These are phyloP conservation scores for Sporisorium sorghi DNA, from an alignment of 1,284 basidiomycete species.

Conservation along the genomic window DNA sequence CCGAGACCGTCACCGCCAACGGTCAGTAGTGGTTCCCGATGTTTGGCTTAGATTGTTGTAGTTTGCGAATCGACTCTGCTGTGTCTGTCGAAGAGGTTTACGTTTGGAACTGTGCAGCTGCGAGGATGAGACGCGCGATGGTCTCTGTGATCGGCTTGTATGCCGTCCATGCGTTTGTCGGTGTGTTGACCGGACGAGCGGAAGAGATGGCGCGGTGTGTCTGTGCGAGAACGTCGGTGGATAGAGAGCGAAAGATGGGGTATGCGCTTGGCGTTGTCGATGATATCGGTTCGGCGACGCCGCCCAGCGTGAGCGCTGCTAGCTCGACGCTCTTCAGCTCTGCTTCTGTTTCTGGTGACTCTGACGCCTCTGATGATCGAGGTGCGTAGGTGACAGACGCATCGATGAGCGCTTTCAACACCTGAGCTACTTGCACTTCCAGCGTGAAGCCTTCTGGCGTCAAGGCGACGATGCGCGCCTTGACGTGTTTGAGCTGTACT, in stretches of 20 bases:
- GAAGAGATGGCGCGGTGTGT: conserved; percentile 13
- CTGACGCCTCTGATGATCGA: background rate
- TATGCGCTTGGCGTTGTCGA: conserved; percentile 28
- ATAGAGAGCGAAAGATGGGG: conserved; percentile 30
- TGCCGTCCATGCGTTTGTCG: conserved; percentile 15
- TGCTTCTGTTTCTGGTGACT: background rate
- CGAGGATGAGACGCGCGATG: conserved; percentile 29
- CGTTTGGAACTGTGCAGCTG: conserved; percentile 30
- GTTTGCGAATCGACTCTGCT: too few relatives aligned
- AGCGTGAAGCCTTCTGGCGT: conserved; percentile 11
- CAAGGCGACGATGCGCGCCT: conserved; percentile 19
- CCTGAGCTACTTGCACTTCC: conserved; percentile 16
- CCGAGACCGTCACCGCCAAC: background rate
- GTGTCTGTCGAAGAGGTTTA: background rate
- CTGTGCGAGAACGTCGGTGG: conserved; percentile 23
- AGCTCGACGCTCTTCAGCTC: conserved; percentile 14
- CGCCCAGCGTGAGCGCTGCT: conserved; percentile 20
- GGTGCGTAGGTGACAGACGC: conserved; percentile 7
- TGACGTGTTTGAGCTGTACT: conserved; percentile 22
- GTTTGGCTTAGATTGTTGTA: background rate
- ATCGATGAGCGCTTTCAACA: conserved; percentile 30
- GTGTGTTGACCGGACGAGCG: background rate
- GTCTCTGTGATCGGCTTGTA: conserved; percentile 33
- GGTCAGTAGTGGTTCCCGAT: background rate
- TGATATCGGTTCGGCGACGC: conserved; percentile 21